Base-by-base conservation (phyloP, 257 asterid species). In the Craterostigma plantagineum region DNA sequence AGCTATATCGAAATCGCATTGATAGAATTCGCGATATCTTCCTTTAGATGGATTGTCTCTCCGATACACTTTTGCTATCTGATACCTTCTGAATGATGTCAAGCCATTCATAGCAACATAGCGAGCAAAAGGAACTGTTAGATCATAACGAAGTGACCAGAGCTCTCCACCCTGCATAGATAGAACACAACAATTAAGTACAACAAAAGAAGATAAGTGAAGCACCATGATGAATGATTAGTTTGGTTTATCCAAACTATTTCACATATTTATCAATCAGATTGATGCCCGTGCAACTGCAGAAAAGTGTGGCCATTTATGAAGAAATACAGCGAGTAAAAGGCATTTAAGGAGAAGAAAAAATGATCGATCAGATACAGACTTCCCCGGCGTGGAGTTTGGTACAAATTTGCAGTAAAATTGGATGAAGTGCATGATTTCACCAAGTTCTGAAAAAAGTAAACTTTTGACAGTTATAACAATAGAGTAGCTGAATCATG, bases 1-100 rank as follows among this genome's bases (percentile, higher is more conserved):
- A 0, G 99, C 99, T 16, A 83, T 69, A 52, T 90, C 99, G 55
- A 90, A 75, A 64, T 79, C 95, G 16, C 99, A 90, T 54, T 90
- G 99, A 58, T 83, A 83, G 65, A 90, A 90, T 67, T 90, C 99
- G 38, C 99, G 92, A 65, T 70, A 90, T 54, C 99, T 66, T 35
- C 99, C 98, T 66, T 75, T 83, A 6, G 99, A 77, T 14, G 99
- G 99, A 44, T 90, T 90, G 64, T 90, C 95, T 68, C 99, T 72
- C 50, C 94, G 68, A 57, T 90, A 77, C 44, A 90, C 98, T 68
- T 90, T 90, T 44, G 95, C 93, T 54, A 83, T 90, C 66, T 90
- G 98, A 59, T 74, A 90, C 64, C 99, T 70, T 67, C 83, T 90
- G 67, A 90, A 77, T 38, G 95, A 83, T 16, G 84, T 63, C 53